A percentile compares a stretch with the other conserved stretches of the same genome.
phyloP scores from a whole-genome alignment of 78 protist genomes.

The Mantamonas sphyraenae region DNA sequence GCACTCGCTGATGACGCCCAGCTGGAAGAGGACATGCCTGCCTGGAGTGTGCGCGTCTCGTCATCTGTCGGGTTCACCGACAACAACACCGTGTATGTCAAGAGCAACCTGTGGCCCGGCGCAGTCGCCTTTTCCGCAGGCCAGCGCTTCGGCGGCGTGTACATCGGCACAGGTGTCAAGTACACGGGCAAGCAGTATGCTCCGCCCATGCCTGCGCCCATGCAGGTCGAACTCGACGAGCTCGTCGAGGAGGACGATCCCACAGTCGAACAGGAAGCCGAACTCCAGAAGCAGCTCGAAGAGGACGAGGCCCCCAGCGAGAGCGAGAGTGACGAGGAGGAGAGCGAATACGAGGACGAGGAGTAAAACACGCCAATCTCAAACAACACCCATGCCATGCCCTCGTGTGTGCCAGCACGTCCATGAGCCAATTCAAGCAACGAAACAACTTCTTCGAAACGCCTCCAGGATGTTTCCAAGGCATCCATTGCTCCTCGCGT shows the following conservation, averaged over 20 bases:
- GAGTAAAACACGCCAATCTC: no score
- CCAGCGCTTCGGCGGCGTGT: constrained; percentile 1
- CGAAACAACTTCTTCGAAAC: no score
- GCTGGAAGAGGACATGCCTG: neutral
- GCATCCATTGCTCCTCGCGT: no score
- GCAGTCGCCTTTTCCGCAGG: neutral
- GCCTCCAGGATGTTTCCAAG: no score
- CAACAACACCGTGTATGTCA: neutral
- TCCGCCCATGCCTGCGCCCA: constrained; percentile 5
- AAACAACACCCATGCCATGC: no score
- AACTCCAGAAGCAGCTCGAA: neutral
- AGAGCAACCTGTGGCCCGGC: constrained; percentile 43
- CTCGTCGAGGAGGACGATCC: neutral
- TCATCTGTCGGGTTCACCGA: neutral
- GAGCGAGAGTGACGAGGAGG: neutral
- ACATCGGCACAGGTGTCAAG: constrained; percentile 32
- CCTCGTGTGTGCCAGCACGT: no score
- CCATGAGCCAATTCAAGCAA: no score
- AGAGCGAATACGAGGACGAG: neutral
- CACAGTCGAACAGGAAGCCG: neutral
- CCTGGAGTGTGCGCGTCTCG: constrained; percentile 7
- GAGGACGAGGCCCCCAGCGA: neutral
- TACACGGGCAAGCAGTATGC: constrained; percentile 5
- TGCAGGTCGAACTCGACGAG: neutral
- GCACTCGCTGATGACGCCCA: neutral